phyloP scores from a whole-genome alignment of 148 eudicot species.

The Persicaria tinctoria region DNA sequence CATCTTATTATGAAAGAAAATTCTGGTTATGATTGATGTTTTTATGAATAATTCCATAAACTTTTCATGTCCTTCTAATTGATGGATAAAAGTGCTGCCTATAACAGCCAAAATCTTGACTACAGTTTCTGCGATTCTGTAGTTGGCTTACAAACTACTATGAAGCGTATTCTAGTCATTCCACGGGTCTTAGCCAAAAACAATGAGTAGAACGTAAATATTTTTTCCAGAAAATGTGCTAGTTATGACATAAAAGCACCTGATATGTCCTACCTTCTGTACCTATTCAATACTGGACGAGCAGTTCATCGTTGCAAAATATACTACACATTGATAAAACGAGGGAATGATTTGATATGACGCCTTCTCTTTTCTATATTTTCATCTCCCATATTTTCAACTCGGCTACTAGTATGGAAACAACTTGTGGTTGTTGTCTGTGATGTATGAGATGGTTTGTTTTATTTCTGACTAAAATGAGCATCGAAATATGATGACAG shows the following conservation, averaged over 20 bases:
- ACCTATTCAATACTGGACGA: not conserved
- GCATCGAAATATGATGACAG: slow-evolving; percentile 31
- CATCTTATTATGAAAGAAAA: not conserved
- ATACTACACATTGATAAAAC: not conserved
- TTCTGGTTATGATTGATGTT: not conserved
- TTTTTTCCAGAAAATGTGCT: not conserved
- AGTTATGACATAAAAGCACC: not conserved
- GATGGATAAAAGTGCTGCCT: not conserved
- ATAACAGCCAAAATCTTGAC: not conserved
- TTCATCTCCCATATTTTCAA: not conserved
- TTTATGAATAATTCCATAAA: not conserved
- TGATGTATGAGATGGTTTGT: not conserved
- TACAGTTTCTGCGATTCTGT: not conserved
- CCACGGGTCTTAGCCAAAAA: not conserved
- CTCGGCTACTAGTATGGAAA: not conserved
- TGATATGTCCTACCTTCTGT: not conserved
- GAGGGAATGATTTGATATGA: not conserved
- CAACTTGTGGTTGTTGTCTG: slow-evolving; percentile 1
- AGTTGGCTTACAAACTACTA: not conserved
- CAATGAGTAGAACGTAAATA: not conserved
- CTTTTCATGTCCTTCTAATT: not conserved
- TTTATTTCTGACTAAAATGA: not conserved
- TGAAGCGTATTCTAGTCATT: not conserved
- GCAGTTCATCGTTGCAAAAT: not conserved
- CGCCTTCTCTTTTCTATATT: not conserved